phyloP scores from a whole-genome alignment of 2,329 filamentous ascomycete genomes.

The Penicillium sp. region DNA sequence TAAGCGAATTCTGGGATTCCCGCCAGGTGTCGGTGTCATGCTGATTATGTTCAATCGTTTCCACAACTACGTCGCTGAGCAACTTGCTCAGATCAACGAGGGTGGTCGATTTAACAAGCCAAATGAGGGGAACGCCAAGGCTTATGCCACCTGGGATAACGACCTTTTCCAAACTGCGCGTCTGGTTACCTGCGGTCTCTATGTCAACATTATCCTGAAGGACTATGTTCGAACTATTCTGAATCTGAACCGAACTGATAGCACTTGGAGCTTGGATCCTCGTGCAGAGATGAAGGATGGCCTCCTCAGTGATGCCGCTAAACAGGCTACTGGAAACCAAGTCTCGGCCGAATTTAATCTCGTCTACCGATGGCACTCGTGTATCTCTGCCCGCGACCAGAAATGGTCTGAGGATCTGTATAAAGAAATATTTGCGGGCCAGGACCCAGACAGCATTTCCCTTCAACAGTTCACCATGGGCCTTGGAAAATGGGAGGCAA shows the following conservation, averaged over 20 bases:
- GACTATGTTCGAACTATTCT: constrained; percentile 67
- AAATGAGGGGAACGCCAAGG: constrained; percentile 42
- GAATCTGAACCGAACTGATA: constrained; percentile 62
- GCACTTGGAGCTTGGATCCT: constrained; percentile 66
- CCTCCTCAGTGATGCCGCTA: constrained; percentile 50
- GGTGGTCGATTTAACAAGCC: constrained; percentile 65
- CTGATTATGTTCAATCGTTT: constrained; percentile 71
- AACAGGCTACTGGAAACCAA: constrained; percentile 66
- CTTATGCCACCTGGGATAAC: constrained; percentile 46
- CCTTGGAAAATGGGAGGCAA: constrained; percentile 47
- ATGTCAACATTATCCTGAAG: constrained; percentile 58
- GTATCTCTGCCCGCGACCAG: constrained; percentile 63
- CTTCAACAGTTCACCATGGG: constrained; percentile 46
- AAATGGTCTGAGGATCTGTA: constrained; percentile 63
- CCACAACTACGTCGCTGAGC: constrained; percentile 69
- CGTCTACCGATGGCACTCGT: constrained; percentile 68
- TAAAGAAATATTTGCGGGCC: constrained; percentile 50
- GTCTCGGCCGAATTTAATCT: constrained; percentile 71
- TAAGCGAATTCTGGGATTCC: constrained; percentile 66
- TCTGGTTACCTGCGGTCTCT: constrained; percentile 58
- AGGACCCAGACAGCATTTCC: constrained; percentile 41
- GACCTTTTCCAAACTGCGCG: constrained; percentile 59
- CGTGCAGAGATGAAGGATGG: constrained; percentile 61
- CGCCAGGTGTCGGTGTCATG: constrained; percentile 68
- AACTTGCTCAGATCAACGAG: constrained; percentile 69